Conservation (phyloP, 2,329 filamentous ascomycete genomes). For the Proliferodiscus dingleyae region DNA sequence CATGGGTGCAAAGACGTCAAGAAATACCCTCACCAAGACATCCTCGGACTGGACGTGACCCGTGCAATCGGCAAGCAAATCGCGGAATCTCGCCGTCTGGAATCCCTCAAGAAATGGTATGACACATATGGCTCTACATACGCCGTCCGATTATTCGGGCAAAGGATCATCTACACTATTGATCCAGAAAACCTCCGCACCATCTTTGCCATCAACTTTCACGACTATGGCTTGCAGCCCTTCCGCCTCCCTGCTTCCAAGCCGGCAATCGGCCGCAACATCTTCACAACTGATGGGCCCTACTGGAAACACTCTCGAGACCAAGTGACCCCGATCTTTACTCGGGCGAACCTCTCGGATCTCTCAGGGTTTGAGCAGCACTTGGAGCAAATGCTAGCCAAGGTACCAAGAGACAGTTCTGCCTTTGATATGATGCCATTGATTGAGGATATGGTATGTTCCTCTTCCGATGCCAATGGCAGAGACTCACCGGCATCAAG, state of each 20-base stretch:
- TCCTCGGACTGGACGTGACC: constrained; percentile 49
- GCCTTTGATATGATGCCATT: constrained; percentile 56
- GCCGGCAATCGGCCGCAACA: constrained; percentile 40
- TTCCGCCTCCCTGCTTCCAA: constrained; percentile 40
- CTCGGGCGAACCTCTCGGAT: constrained; percentile 42
- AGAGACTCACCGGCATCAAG: constrained; percentile 38
- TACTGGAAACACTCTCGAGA: constrained; percentile 48
- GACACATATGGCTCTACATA: constrained; percentile 17
- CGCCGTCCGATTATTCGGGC: constrained; percentile 12
- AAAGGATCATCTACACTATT: constrained; percentile 41
- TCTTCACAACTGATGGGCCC: constrained; percentile 49
- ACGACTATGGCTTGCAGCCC: constrained; percentile 49
- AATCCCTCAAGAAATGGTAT: constrained; percentile 34
- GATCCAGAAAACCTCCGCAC: constrained; percentile 56
- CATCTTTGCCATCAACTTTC: constrained; percentile 51
- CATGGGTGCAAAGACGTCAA: constrained; percentile 45
- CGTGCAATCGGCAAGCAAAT: constrained; percentile 35
- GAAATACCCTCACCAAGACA: constrained; percentile 46
- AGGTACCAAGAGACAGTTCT: constrained; percentile 49
- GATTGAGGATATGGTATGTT: constrained; percentile 63
- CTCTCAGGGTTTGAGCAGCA: constrained; percentile 57
- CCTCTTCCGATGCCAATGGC: constrained; percentile 59
- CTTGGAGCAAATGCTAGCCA: constrained; percentile 50
- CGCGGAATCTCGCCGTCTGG: constrained; percentile 34
- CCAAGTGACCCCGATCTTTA: constrained; percentile 51